Conservation (phyloP, 257 asterid species). For the Lycium ferocissimum region DNA sequence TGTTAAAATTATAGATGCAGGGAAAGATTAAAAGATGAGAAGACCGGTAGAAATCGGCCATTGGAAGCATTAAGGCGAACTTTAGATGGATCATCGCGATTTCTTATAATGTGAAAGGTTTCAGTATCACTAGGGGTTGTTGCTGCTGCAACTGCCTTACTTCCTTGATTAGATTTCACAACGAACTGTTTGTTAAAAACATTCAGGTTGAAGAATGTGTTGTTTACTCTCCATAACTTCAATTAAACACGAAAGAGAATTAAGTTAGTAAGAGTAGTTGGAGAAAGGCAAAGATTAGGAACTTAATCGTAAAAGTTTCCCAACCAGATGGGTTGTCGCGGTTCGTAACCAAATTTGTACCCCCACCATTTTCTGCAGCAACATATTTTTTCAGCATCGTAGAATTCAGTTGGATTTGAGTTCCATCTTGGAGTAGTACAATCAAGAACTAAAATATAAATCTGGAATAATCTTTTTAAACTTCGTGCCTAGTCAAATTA, state of each 20-base stretch:
- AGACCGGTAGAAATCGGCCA: constrained; percentile 46
- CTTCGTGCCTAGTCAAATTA: too few relatives aligned
- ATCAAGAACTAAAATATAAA: not conserved
- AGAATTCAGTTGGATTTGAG: constrained; percentile 65
- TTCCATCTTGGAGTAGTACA: constrained; percentile 50
- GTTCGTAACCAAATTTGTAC: constrained; percentile 54
- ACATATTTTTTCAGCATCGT: constrained; percentile 55
- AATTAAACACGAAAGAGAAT: not conserved
- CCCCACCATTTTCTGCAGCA: constrained; percentile 61
- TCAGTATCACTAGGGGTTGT: constrained; percentile 35
- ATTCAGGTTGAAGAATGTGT: too few relatives aligned
- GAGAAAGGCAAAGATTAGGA: not conserved
- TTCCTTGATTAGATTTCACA: constrained; percentile 34
- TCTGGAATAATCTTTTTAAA: too few relatives aligned
- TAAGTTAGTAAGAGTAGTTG: not conserved
- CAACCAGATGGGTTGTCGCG: constrained; percentile 51
- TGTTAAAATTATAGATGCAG: too few relatives aligned
- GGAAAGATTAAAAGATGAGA: not conserved
- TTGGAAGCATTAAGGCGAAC: constrained; percentile 40
- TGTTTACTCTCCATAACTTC: constrained; percentile 59
- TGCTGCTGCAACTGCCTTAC: constrained; percentile 27
- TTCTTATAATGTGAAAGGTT: constrained; percentile 41
- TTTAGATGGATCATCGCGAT: constrained; percentile 21
- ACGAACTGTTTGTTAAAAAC: constrained; percentile 31
- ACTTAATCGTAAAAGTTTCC: constrained; percentile 59